Evolutionary conservation across 805 yeast species (phyloP).

Genomic region (Candida pseudoglaebosa): DNA sequence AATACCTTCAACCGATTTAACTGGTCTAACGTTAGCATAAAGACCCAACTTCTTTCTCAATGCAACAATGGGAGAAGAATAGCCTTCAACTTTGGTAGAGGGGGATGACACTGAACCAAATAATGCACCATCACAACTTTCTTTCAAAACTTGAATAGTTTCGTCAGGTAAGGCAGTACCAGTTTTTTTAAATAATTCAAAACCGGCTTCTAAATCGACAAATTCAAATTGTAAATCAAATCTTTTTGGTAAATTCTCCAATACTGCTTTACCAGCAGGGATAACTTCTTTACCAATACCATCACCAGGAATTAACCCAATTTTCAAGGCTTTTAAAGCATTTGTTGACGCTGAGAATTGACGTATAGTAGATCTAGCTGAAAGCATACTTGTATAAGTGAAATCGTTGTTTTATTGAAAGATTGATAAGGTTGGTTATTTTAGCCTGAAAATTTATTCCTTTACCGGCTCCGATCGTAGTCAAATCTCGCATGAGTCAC

Average conservation of each 20-base stretch:
- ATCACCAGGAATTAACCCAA: conserved; percentile 91
- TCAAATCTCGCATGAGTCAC: not conserved
- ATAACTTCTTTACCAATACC: conserved; percentile 98
- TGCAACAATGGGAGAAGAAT: conserved; percentile 98
- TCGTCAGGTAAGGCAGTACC: conserved; percentile 94
- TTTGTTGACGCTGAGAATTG: conserved; percentile 32
- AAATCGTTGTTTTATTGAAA: not conserved
- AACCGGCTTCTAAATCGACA: conserved; percentile 88
- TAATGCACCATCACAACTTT: conserved; percentile 92
- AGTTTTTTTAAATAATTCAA: conserved; percentile 87
- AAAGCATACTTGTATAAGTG: conserved; percentile 14
- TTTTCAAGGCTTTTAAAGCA: conserved; percentile 33
- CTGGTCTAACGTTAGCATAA: conserved; percentile 97
- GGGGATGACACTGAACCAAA: conserved; percentile 98
- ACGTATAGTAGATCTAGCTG: conserved; percentile 19
- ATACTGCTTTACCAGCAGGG: conserved; percentile 88
- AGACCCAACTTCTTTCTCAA: conserved; percentile 91
- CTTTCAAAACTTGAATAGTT: conserved; percentile 73
- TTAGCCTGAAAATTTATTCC: not conserved
- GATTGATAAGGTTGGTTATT: not conserved
- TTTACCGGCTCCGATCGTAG: not conserved
- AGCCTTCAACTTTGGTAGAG: conserved; percentile 88
- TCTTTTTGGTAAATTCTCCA: conserved; percentile 76
- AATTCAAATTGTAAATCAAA: conserved; percentile 81
- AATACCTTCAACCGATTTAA: conserved; percentile 81